Base-by-base conservation (phyloP, 2,329 filamentous ascomycete species). In the Setomelanomma holmii region DNA sequence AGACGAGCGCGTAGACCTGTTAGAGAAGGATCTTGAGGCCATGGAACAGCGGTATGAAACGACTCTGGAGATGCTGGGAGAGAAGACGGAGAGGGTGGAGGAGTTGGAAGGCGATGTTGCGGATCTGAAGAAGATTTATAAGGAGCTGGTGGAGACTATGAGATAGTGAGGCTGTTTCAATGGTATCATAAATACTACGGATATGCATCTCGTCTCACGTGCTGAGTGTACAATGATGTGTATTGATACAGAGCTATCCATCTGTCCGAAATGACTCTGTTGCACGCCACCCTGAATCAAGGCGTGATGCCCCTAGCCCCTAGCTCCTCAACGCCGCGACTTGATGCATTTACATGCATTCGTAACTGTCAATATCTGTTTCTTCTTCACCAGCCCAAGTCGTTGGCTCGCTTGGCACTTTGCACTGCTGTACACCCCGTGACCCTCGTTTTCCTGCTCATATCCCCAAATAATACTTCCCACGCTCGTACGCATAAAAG, bases 101-200 rank as follows among this genome's bases (percentile, higher is more conserved):
- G 95, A 99, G 80, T 79, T 99, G 61, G 86, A 83, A 74, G 88
- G 89, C 11, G 95, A 98, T 80, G 89, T 99, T 46, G 82, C 87
- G 60, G 95, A 99, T 79, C 82, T 99, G 73, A 99, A 99, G 80
- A 89, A 88, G 69, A 96, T 99, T 83, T 98, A 98, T 79, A 86
- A 91, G 61, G 93, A 98, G 71, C 77, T 99, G 73, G 89, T 96
- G 42, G 90, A 96, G 77, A 86, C 88, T 69, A 93, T 91, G 51
- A 86, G 92, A 69, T 89, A n/a, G 34, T 33, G n/a, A n/a, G n/a
- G n/a, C n/a, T n/a, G n/a, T n/a, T n/a, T n/a, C n/a, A n/a, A n/a
- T n/a, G n/a, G n/a, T n/a, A n/a, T n/a, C n/a, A n/a, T n/a, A n/a
- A n/a, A n/a, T n/a, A n/a, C n/a, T n/a, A n/a, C n/a, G n/a, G n/a